Percentiles rank a stretch among this genome's conserved stretches.
These are phyloP conservation scores for Rhodamnia rubescens DNA, from an alignment of 345 rosid species.

Conservation along the genomic window DNA sequence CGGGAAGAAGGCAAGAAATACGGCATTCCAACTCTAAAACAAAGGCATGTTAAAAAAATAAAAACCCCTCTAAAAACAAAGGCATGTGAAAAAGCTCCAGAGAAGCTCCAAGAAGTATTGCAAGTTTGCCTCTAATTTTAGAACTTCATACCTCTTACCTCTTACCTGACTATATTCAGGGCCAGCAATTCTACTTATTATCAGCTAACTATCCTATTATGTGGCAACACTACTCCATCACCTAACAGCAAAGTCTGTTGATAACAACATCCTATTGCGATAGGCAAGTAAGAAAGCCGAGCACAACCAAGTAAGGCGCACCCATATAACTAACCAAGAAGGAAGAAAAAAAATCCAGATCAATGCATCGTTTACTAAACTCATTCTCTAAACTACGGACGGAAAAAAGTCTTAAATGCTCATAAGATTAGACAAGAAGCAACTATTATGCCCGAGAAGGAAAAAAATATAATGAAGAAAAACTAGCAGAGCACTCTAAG, in stretches of 20 bases:
- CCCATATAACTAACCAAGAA: background rate
- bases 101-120: background rate
- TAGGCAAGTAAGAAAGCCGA: background rate
- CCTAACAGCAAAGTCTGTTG: background rate
- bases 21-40: background rate
- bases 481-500: background rate
- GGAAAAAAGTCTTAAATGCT: background rate
- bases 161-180: background rate
- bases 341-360: background rate
- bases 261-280: background rate
- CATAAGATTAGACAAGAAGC: background rate
- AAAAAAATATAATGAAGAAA: background rate
- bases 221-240: background rate
- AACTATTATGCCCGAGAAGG: background rate
- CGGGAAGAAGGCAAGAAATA: background rate
- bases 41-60: background rate
- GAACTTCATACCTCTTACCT: background rate
- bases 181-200: background rate
- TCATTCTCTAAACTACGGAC: background rate
- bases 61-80: background rate
- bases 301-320: background rate
- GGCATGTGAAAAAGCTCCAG: background rate
- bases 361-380: background rate
- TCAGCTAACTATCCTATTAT: background rate
- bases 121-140: background rate